Evolutionary conservation across 1,284 basidiomycete genomes (phyloP), one percentile per base, ranked within the genome.

Genomic region (Ustilago curta): DNA sequence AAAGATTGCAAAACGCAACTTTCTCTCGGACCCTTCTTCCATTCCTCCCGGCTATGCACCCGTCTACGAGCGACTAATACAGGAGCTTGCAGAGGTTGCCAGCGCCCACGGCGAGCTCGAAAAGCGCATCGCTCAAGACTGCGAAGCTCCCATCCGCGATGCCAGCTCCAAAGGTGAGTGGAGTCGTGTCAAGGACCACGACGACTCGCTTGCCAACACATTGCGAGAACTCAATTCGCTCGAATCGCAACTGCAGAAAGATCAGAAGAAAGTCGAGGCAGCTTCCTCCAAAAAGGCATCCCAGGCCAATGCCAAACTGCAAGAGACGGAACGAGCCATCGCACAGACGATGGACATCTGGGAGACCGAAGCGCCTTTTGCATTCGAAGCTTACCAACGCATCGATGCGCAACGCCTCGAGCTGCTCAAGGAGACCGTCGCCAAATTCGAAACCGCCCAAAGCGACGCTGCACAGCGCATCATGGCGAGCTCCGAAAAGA

Each of bases 1-100:
- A n/a, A 88, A 88, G 78, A 78, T 88, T 32, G 77, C 84, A 1
- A 79, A 81, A 57, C 84, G 58, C 80, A 85, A 19, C 82, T 86
- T 51, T 83, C 86, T 79, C 25, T 71, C 77, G 8, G 73, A 82
- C 29, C 68, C 84, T 14, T 76, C 81, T 0, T 50, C 77, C 39
- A 77, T 85, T 43, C 76, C 83, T 8, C 51, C 73, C 23, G 70
- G 72, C 29, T 81, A 83, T n/a, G 70, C 77, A 35, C 69, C 78
- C 9, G 79, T 86, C 51, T 83, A 84, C 68, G 78, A 80, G 44
- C 59, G 79, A 11, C 81, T 85, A 45, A 39, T 78, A 3, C 64
- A 67, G 43, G 80, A 85, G 54, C 65, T 86, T 16, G 81, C 77
- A 35, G 82, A 85, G 50, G 59, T 72, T 9, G 76, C 84, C n/a